Conservation (phyloP, 164 flowering plant genomes). For the Tetrastigma voinierianum region DNA sequence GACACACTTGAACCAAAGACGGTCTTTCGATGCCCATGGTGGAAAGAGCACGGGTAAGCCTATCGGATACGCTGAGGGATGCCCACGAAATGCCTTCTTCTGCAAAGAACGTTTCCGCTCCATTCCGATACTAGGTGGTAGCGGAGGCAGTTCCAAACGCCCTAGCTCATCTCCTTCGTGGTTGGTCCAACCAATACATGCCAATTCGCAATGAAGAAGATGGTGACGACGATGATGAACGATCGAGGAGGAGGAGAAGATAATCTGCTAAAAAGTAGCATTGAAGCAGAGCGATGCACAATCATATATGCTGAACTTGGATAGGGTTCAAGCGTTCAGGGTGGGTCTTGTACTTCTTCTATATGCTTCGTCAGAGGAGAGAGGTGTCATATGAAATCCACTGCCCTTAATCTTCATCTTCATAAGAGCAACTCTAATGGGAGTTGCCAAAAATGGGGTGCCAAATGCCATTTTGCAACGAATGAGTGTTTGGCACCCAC, state of each 20-base stretch:
- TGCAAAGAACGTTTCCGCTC: slow-evolving; percentile 54
- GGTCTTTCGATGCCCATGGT: slow-evolving; percentile 71
- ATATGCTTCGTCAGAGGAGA: no score
- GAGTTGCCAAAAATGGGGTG: no score
- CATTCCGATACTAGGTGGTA: slow-evolving; percentile 7
- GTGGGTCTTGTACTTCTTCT: no score
- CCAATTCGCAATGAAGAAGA: slow-evolving; percentile 15
- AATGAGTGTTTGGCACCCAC: no score
- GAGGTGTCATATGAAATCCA: no score
- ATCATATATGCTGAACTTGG: slow-evolving; percentile 15
- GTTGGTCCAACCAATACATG: slow-evolving; percentile 13
- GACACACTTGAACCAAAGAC: slow-evolving; percentile 72
- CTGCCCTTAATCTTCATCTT: no score
- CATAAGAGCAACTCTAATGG: no score
- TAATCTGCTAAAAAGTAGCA: slow-evolving; percentile 16
- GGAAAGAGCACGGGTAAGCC: no score
- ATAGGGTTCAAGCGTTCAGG: slow-evolving; percentile 9
- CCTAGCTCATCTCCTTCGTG: slow-evolving; percentile 12
- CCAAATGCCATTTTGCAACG: no score
- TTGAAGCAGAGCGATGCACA: slow-evolving; percentile 23
- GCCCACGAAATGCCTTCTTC: slow-evolving; percentile 71
- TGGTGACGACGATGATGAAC: background rate
- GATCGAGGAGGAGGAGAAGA: slow-evolving; percentile 12
- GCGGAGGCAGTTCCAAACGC: slow-evolving; percentile 27
- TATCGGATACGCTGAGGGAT: slow-evolving; percentile 69